phyloP scores from a whole-genome alignment of 2,329 filamentous ascomycete species.

The Fusarium beomiforme region DNA sequence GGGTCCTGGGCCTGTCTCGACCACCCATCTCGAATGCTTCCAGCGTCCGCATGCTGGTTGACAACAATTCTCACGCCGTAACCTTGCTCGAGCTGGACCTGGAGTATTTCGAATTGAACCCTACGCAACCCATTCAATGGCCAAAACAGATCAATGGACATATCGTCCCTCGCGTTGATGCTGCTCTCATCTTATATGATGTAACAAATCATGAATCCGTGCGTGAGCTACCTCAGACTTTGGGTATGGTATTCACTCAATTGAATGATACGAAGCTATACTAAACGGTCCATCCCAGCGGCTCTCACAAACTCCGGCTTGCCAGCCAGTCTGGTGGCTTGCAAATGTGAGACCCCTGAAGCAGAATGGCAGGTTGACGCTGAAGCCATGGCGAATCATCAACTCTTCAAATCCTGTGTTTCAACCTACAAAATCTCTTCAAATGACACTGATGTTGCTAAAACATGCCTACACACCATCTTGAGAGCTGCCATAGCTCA shows the following conservation, averaged over 20 bases:
- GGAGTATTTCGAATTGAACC: slow-evolving; percentile 70
- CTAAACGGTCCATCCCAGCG: slow-evolving; percentile 59
- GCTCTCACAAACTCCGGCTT: slow-evolving; percentile 77
- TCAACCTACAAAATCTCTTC: slow-evolving; percentile 79
- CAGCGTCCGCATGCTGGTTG: slow-evolving; percentile 66
- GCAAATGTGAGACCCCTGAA: slow-evolving; percentile 86
- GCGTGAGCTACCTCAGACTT: slow-evolving; percentile 75
- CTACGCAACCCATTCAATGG: slow-evolving; percentile 69
- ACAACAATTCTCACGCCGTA: slow-evolving; percentile 66
- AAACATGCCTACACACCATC: slow-evolving; percentile 79
- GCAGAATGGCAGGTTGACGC: slow-evolving; percentile 77
- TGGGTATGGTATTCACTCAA: slow-evolving; percentile 66
- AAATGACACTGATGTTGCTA: slow-evolving; percentile 75
- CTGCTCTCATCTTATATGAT: slow-evolving; percentile 87
- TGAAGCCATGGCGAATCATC: slow-evolving; percentile 68
- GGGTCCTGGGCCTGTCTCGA: slow-evolving; percentile 64
- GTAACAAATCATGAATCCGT: slow-evolving; percentile 82
- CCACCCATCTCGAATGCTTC: slow-evolving; percentile 65
- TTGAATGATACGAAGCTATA: not conserved
- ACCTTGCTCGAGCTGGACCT: slow-evolving; percentile 73
- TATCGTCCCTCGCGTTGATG: slow-evolving; percentile 80
- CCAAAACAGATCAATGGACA: slow-evolving; percentile 75
- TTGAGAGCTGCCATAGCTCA: slow-evolving; percentile 75
- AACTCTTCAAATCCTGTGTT: slow-evolving; percentile 74
- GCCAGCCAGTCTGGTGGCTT: slow-evolving; percentile 84